Evolutionary conservation across 2,329 filamentous ascomycete species (phyloP).

Genomic region (Phyllosticta citribraziliensis): DNA sequence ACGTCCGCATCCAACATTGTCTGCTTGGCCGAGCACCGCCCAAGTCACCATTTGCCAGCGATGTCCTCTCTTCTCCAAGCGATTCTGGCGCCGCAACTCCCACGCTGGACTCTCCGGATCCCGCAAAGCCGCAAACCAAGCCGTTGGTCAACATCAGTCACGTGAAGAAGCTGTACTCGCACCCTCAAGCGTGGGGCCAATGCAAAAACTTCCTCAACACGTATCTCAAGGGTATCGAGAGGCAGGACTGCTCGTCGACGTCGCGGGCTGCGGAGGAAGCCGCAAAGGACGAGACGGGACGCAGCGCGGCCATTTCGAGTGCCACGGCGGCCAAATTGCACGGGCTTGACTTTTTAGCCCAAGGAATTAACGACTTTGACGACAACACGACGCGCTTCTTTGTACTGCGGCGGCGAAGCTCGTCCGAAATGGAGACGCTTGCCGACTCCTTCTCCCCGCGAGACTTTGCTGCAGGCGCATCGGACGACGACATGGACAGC

Average conservation of each 20-base stretch:
- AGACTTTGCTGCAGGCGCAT: neutral
- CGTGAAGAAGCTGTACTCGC: constrained; percentile 74
- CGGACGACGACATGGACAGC: constrained; percentile 10
- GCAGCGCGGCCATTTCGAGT: constrained; percentile 69
- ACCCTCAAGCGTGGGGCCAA: constrained; percentile 93
- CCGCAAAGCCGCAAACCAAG: constrained; percentile 35
- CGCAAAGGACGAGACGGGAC: constrained; percentile 50
- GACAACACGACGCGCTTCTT: constrained; percentile 78
- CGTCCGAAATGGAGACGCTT: neutral
- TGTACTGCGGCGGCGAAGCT: constrained; percentile 40
- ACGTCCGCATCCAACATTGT: constrained; percentile 81
- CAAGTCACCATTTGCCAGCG: neutral
- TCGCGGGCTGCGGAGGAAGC: constrained; percentile 71
- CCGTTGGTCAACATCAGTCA: constrained; percentile 47
- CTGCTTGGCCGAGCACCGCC: constrained; percentile 49
- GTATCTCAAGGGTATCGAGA: constrained; percentile 64
- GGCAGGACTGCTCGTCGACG: constrained; percentile 76
- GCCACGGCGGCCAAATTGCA: constrained; percentile 60
- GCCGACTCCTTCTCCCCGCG: constrained; percentile 4
- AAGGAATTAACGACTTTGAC: constrained; percentile 59
- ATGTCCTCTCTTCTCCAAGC: neutral
- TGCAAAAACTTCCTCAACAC: constrained; percentile 65
- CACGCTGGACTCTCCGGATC: constrained; percentile 37
- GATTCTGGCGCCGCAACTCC: constrained; percentile 40
- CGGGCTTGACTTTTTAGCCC: constrained; percentile 58